Conservation (phyloP, 257 asterid genomes). For the Capsicum chinense region DNA sequence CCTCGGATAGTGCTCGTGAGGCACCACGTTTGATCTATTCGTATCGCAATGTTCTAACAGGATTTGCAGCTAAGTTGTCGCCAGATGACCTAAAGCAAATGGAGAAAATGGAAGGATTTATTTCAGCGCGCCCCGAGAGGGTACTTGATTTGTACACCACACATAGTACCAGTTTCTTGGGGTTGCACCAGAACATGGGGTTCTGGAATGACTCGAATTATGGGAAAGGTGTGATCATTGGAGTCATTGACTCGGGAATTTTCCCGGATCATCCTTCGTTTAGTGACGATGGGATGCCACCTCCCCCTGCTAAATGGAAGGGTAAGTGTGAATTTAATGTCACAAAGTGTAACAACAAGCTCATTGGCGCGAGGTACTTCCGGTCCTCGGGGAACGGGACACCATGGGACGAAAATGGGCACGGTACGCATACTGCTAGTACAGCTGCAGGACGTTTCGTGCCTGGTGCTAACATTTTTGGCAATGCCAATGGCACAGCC, state of each 20-base stretch:
- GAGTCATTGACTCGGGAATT: slow-evolving; percentile 43
- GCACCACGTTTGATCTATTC: slow-evolving; percentile 35
- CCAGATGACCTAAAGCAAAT: slow-evolving; percentile 32
- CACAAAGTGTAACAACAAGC: slow-evolving; percentile 40
- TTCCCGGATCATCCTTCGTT: slow-evolving; percentile 37
- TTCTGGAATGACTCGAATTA: slow-evolving; percentile 36
- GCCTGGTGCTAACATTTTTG: slow-evolving; percentile 30
- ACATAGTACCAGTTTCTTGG: slow-evolving; percentile 34
- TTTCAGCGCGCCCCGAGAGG: slow-evolving; percentile 32
- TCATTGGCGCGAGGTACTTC: slow-evolving; percentile 41
- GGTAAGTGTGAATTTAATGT: slow-evolving; percentile 37
- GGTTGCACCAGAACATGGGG: slow-evolving; percentile 28
- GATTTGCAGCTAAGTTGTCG: slow-evolving; percentile 42
- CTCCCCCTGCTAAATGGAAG: slow-evolving; percentile 42
- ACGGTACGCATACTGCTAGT: slow-evolving; percentile 47
- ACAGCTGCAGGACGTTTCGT: slow-evolving; percentile 43
- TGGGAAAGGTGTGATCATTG: slow-evolving; percentile 44
- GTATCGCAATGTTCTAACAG: slow-evolving; percentile 33
- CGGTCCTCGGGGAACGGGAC: neutral
- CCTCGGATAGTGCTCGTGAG: neutral
- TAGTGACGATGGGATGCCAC: slow-evolving; percentile 31
- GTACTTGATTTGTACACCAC: slow-evolving; percentile 28
- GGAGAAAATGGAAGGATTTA: slow-evolving; percentile 34
- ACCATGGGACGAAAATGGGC: slow-evolving; percentile 34
- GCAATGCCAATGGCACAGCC: slow-evolving; percentile 45